phyloP scores from a whole-genome alignment of 352 stramenopile species.

The Globisporangium okanoganense region DNA sequence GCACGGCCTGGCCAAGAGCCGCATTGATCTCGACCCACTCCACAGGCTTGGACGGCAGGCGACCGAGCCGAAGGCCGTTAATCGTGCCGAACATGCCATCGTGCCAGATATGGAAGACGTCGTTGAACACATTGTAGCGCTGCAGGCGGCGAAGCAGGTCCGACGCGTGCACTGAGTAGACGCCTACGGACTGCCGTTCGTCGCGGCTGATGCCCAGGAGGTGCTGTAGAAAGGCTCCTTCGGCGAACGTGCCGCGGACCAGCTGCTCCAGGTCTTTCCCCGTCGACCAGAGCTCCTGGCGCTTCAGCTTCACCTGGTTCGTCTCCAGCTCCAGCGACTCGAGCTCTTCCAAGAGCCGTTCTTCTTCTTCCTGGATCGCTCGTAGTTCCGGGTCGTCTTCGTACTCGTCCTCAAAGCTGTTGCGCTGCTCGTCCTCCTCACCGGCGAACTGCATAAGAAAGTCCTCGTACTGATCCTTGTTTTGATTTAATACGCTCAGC shows the following conservation, averaged over 20 bases:
- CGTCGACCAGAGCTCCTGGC: conserved; percentile 69
- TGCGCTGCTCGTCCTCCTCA: conserved; percentile 27
- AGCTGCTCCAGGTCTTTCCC: conserved; percentile 69
- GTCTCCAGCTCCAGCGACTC: conserved; percentile 58
- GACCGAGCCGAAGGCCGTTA: conserved; percentile 82
- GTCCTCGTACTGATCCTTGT: conserved; percentile 48
- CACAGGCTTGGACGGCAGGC: conserved; percentile 74
- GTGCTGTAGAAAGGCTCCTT: conserved; percentile 78
- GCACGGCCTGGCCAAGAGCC: conserved; percentile 76
- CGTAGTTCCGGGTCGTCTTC: conserved; percentile 44
- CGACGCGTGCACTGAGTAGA: conserved; percentile 77
- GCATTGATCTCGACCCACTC: conserved; percentile 91
- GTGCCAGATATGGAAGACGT: conserved; percentile 92
- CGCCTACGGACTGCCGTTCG: conserved; percentile 67
- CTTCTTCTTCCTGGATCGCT: conserved; percentile 62
- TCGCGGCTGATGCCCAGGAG: conserved; percentile 65
- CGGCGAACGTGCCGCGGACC: conserved; percentile 62
- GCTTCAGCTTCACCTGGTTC: conserved; percentile 43
- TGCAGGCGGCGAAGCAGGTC: conserved; percentile 77
- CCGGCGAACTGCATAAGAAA: conserved; percentile 51
- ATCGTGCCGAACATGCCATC: conserved; percentile 88
- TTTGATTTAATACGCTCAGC: conserved; percentile 37
- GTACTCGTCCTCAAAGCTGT: conserved; percentile 32
- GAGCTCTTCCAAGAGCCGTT: conserved; percentile 44
- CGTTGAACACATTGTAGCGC: conserved; percentile 88